A percentile compares a stretch with the other conserved stretches of the same genome.
Conservation (phyloP, 176 grass and related monocot genomes). For the Rhynchospora breviuscula region DNA sequence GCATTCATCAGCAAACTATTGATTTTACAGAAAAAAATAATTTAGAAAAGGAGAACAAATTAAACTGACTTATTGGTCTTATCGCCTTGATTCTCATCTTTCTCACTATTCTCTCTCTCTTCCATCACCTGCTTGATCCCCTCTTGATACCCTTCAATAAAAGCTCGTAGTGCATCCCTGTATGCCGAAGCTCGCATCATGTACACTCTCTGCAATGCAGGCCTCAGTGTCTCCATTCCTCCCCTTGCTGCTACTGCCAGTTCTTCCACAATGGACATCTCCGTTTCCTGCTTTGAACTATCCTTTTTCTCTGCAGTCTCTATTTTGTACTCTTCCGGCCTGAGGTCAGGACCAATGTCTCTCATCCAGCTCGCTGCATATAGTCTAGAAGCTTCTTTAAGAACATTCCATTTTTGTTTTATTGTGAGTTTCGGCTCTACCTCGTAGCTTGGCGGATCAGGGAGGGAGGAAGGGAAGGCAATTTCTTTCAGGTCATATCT, state of each 20-base stretch:
- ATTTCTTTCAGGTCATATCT: conserved; percentile 71
- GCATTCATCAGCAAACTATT: background rate
- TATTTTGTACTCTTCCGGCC: conserved; percentile 21
- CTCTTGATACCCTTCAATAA: conserved; percentile 43
- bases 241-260: conserved; percentile 37
- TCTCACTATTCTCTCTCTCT: conserved; percentile 22
- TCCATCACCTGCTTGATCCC: conserved; percentile 39
- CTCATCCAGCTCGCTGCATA: conserved; percentile 36
- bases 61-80: conserved; percentile 21
- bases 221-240: conserved; percentile 40
- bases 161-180: conserved; percentile 31
- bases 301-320: background rate
- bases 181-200: conserved; percentile 37
- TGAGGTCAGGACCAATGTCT: conserved; percentile 35
- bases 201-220: conserved; percentile 34
- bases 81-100: background rate
- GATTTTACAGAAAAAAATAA: background rate
- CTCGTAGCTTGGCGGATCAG: conserved; percentile 46
- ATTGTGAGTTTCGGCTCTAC: conserved; percentile 36
- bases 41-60: background rate
- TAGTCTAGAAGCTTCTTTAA: conserved; percentile 64
- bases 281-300: background rate
- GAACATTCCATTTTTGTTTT: conserved; percentile 41
- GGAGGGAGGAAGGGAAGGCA: conserved; percentile 59
- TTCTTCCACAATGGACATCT: conserved; percentile 33